Percentiles rank a stretch among this genome's conserved stretches.
phyloP scores from a whole-genome alignment of 208 protist genomes.

The Trypanosoma caninum region DNA sequence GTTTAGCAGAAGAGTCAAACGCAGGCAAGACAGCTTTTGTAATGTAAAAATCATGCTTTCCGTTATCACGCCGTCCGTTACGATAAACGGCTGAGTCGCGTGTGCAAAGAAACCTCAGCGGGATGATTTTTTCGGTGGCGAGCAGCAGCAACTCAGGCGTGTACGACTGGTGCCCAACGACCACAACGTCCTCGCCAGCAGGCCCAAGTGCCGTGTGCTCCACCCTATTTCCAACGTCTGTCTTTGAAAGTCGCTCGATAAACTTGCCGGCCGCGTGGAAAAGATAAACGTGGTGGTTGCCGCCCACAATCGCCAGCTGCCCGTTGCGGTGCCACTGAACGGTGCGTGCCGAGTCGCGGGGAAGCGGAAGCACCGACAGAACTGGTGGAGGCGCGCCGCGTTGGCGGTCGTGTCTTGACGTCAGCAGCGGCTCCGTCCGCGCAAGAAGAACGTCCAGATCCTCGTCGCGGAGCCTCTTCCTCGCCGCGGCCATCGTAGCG shows the following conservation, averaged over 20 bases:
- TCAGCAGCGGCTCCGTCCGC: constrained; percentile 69
- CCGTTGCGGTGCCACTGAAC: constrained; percentile 85
- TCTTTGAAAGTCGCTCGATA: constrained; percentile 74
- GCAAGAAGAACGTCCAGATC: constrained; percentile 74
- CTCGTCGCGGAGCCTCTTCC: constrained; percentile 73
- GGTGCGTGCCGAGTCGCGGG: constrained; percentile 58
- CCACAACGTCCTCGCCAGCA: constrained; percentile 67
- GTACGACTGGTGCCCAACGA: constrained; percentile 58
- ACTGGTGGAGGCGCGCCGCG: constrained; percentile 41
- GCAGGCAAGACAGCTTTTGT: constrained; percentile 30
- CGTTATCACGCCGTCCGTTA: constrained; percentile 60
- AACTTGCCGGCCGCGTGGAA: constrained; percentile 82
- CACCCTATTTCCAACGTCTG: constrained; percentile 42
- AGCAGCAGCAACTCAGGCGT: constrained; percentile 55
- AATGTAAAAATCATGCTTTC: constrained; percentile 59
- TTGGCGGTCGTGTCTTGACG: constrained; percentile 42
- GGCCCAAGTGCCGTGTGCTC: constrained; percentile 54
- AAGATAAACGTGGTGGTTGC: constrained; percentile 74
- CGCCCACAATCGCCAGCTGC: constrained; percentile 69
- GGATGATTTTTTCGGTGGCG: constrained; percentile 52
- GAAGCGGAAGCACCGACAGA: constrained; percentile 66
- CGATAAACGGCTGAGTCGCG: constrained; percentile 61
- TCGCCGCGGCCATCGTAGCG: neutral
- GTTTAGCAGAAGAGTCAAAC: neutral
- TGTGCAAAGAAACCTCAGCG: constrained; percentile 67